A percentile compares a stretch with the other conserved stretches of the same genome.
Conservation (phyloP, 805 yeast genomes). For the Pichia membranifaciens region DNA sequence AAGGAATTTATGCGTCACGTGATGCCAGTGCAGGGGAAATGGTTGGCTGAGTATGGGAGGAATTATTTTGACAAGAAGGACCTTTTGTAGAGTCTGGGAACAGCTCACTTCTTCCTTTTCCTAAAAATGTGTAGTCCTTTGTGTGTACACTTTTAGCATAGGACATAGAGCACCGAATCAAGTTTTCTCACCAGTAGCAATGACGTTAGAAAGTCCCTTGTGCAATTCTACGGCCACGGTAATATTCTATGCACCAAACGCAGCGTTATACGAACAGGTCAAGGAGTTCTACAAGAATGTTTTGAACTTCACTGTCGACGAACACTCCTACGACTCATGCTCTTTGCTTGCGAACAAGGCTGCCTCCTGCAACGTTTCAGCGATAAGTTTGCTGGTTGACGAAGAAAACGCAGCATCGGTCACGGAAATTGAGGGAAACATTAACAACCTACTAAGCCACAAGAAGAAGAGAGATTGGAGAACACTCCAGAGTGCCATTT, state of each 20-base stretch:
- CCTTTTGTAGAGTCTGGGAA: background rate
- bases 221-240: conserved; percentile 24
- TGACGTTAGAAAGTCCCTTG: conserved; percentile 1
- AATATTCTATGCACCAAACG: conserved; percentile 47
- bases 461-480: conserved; percentile 42
- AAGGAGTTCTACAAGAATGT: conserved; percentile 51
- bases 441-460: conserved; percentile 25
- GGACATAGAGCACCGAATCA: too few relatives aligned
- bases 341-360: background rate
- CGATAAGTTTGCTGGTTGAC: conserved; percentile 24
- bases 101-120: too few relatives aligned
- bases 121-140: background rate
- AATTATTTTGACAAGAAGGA: conserved; percentile 35
- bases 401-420: conserved; percentile 23
- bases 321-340: background rate
- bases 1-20: conserved; percentile 86
- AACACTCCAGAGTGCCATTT: conserved; percentile 37
- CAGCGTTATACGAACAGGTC: conserved; percentile 39
- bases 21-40: conserved; percentile 61
- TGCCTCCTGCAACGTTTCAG: background rate
- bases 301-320: conserved; percentile 31
- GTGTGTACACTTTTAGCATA: background rate
- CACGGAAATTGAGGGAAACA: conserved; percentile 23
- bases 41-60: conserved; percentile 74
- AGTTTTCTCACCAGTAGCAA: too few relatives aligned